These are phyloP conservation scores for Pulicaria dysenterica DNA, from an alignment of 129 eudicot species.

Conservation along the genomic window DNA sequence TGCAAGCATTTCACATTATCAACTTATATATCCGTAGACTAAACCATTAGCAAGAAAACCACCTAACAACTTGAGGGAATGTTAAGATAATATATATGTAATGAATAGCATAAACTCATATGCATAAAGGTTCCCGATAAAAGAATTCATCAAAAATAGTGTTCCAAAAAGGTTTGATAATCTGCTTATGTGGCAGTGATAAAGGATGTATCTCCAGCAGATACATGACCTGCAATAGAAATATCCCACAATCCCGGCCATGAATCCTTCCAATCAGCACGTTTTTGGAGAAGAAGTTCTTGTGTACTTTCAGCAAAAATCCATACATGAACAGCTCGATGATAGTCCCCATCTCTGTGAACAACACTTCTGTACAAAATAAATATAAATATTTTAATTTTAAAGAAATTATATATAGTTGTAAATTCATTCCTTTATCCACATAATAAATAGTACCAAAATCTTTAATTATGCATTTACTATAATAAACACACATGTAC, in stretches of 20 bases:
- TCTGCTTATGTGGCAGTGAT: constrained; percentile 69
- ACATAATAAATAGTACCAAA: neutral
- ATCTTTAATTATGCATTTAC: no score
- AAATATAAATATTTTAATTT: neutral
- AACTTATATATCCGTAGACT: no score
- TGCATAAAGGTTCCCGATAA: neutral
- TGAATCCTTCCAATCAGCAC: constrained; percentile 84
- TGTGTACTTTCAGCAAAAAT: no score
- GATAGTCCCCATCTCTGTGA: constrained; percentile 89
- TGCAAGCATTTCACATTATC: no score
- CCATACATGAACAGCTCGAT: no score
- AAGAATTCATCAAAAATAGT: neutral
- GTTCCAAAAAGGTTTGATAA: neutral
- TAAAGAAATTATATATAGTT: neutral
- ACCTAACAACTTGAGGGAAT: no score
- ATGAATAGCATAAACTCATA: no score
- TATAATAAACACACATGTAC: no score
- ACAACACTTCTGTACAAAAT: constrained; percentile 54
- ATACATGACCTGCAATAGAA: constrained; percentile 90
- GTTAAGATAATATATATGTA: no score
- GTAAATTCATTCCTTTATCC: neutral
- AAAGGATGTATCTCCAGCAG: constrained; percentile 90
- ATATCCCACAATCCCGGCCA: constrained; percentile 92
- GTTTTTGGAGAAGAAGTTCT: constrained; percentile 66
- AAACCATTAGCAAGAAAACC: no score